These are phyloP conservation scores for Remersonia thermophila DNA, from an alignment of 2,329 filamentous ascomycete species.

Conservation along the genomic window DNA sequence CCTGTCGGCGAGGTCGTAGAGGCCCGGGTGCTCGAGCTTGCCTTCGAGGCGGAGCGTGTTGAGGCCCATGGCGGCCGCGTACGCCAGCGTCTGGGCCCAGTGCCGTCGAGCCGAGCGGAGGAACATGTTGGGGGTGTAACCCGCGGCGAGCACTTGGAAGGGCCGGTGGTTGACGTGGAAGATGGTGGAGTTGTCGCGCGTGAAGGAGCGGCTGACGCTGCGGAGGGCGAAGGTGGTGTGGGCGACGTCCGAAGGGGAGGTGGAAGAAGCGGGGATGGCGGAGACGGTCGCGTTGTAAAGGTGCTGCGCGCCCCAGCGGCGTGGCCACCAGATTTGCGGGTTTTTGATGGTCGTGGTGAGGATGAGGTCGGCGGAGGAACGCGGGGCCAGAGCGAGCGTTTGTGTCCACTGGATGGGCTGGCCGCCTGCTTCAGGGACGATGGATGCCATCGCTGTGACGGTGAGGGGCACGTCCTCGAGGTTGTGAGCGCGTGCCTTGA, in stretches of 20 bases:
- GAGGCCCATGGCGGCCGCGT: constrained; percentile 47
- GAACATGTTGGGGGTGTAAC: constrained; percentile 50
- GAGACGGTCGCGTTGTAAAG: constrained; percentile 21
- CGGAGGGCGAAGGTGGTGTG: constrained; percentile 38
- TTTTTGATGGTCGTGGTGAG: constrained; percentile 27
- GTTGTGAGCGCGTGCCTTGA: constrained; percentile 29
- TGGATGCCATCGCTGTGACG: constrained; percentile 19
- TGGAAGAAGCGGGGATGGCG: constrained; percentile 1
- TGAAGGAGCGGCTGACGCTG: constrained; percentile 38
- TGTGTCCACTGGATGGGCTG: constrained; percentile 19
- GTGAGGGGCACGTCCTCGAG: constrained; percentile 28
- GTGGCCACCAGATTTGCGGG: constrained; percentile 50
- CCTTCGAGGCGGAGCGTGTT: constrained; percentile 54
- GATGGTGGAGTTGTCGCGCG: constrained; percentile 38
- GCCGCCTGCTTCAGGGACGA: constrained; percentile 18
- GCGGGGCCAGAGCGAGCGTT: constrained; percentile 26
- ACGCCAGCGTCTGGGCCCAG: constrained; percentile 36
- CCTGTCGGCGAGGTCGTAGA: constrained; percentile 47
- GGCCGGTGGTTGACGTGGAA: constrained; percentile 44
- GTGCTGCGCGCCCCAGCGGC: constrained; percentile 40
- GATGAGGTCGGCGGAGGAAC: constrained; percentile 25
- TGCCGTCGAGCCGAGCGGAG: constrained; percentile 40
- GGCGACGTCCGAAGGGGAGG: constrained; percentile 21
- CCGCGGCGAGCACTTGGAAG: constrained; percentile 49
- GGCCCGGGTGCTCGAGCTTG: constrained; percentile 49